phyloP scores from a whole-genome alignment of 1,284 basidiomycete species.

The Ceratobasidium papillatum region DNA sequence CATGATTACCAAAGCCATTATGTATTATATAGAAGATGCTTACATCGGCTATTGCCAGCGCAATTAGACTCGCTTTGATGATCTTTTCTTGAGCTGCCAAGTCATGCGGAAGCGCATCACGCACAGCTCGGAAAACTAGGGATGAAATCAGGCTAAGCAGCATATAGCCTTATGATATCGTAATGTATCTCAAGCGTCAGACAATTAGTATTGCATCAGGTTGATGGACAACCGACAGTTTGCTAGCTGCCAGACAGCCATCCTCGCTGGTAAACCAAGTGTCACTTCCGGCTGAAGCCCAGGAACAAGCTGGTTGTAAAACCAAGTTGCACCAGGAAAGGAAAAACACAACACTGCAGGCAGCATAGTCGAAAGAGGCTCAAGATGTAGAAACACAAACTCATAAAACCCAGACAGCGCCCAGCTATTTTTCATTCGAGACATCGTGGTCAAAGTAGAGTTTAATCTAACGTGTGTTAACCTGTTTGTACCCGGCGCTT shows the following conservation, averaged over 20 bases:
- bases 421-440: conserved; percentile 56
- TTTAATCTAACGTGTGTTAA: neutral
- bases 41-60: conserved; percentile 77
- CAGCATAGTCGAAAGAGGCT: conserved; percentile 72
- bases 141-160: conserved; percentile 72
- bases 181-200: neutral
- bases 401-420: conserved; percentile 74
- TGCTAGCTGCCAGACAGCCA: conserved; percentile 75
- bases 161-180: conserved; percentile 64
- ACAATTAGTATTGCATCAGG: neutral
- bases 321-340: conserved; percentile 73
- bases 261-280: conserved; percentile 62
- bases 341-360: conserved; percentile 68
- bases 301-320: conserved; percentile 73
- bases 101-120: conserved; percentile 67
- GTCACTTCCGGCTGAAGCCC: conserved; percentile 49
- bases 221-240: conserved; percentile 62
- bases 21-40: conserved; percentile 49
- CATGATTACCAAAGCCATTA: conserved; percentile 11
- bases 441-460: conserved; percentile 48
- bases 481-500: conserved; percentile 25
- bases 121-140: conserved; percentile 72
- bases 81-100: conserved; percentile 73
- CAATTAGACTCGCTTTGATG: conserved; percentile 68
- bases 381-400: conserved; percentile 71